Base-by-base conservation (phyloP, 139 green algal genomes). In the Picochlorum costavermella region DNA sequence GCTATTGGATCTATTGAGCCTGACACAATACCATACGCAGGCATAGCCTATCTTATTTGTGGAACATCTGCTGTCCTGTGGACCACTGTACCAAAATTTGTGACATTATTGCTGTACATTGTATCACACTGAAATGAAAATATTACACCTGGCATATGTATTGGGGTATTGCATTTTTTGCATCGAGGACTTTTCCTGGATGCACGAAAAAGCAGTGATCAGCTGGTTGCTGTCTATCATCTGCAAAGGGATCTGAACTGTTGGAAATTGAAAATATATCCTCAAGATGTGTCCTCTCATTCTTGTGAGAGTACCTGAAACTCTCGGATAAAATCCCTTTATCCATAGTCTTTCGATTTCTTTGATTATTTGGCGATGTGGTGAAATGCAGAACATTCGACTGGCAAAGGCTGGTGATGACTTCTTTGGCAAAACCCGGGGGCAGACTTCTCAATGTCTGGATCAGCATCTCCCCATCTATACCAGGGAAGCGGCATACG, bases 1-100 rank as follows among this genome's bases (percentile, higher is more conserved):
- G 82, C 83, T 8, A 63, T 96, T 25, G 88, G 83, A 81, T 82
- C 68, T 8, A 63, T 50, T 23, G 49, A 71, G 56, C 87, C 86
- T 13, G 85, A 95, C 60, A 83, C 88, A 6, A 68, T 96, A 31
- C 89, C 89, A 6, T 96, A 91, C 72, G 91, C 82, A 51, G 89
- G 88, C 2, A 66, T 96, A 33, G 77, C 77, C 11, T 94, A 95
- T 61, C 83, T 80, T 6, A 69, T 95, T 61, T 87, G 86, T 16
- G 89, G 88, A 63, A 88, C 95, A 72, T 67, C 84, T 5, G 85
- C 82, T n/a, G 88, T 81, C 11, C 37, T 91, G 10, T 58, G 91
- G 5, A 76, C 74, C 8, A 66, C 74, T 12, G 44, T 84, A 2
- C 89, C 89, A 11, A 20, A 50, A 1, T 71, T 91, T 25, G 61